These are phyloP conservation scores for Fusarium sp. DNA, from an alignment of 2,329 filamentous ascomycete species.

Conservation along the genomic window DNA sequence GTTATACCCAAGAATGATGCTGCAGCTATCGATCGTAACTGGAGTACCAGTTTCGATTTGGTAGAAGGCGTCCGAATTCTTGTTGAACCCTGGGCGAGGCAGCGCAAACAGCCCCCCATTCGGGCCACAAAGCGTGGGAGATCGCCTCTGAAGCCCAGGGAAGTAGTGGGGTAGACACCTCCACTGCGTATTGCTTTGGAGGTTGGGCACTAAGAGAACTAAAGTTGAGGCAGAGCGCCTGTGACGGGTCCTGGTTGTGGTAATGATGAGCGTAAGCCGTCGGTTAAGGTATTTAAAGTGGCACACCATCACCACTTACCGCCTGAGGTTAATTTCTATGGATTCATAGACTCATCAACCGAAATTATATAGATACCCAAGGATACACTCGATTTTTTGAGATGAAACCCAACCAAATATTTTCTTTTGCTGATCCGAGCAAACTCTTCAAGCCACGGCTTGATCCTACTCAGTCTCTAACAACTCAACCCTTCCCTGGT, in stretches of 20 bases:
- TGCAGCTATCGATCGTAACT: no score
- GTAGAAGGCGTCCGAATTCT: no score
- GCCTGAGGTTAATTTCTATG: slow-evolving; percentile 36
- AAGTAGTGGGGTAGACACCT: slow-evolving; percentile 25
- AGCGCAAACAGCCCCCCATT: slow-evolving; percentile 23
- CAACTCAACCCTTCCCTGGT: slow-evolving; percentile 13
- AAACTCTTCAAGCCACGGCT: neutral
- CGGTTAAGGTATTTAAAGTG: slow-evolving; percentile 39
- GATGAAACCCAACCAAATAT: neutral
- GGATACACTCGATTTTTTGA: neutral
- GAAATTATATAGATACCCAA: slow-evolving; percentile 30
- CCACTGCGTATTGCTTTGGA: slow-evolving; percentile 1
- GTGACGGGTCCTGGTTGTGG: slow-evolving; percentile 24
- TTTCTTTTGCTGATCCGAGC: neutral
- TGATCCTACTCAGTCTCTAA: neutral
- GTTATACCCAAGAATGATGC: no score
- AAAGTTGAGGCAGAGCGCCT: slow-evolving; percentile 17
- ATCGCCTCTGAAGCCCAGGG: slow-evolving; percentile 12
- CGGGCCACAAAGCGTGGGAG: slow-evolving; percentile 26
- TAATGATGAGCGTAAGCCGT: slow-evolving; percentile 35
- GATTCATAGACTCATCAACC: slow-evolving; percentile 6
- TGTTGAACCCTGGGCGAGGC: no score
- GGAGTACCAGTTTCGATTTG: no score
- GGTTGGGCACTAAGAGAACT: slow-evolving; percentile 34
- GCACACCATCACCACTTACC: slow-evolving; percentile 35